phyloP scores from a whole-genome alignment of 1,284 basidiomycete species.

The Melampsora larici-populina region DNA sequence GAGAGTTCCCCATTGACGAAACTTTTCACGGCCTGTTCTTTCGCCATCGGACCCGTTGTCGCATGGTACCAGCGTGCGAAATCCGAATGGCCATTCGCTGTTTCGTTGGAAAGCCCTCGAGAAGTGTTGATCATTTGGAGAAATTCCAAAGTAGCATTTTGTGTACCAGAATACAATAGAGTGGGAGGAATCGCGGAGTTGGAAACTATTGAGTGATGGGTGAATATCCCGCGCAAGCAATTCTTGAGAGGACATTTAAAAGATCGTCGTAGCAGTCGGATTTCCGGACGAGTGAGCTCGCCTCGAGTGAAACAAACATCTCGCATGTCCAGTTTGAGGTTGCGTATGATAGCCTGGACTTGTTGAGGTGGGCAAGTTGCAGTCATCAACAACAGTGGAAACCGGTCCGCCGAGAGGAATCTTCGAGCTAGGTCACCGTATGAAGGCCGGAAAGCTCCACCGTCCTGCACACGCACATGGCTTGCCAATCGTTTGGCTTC shows the following conservation, averaged over 20 bases:
- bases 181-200: not conserved
- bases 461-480: not conserved
- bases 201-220: too few species aligned
- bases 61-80: too few species aligned
- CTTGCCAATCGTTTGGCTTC: not conserved
- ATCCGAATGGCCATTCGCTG: too few species aligned
- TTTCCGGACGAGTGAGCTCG: too few species aligned
- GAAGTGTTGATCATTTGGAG: too few species aligned
- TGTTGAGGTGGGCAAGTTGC: not conserved
- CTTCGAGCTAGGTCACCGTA: not conserved
- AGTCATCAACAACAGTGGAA: not conserved
- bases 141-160: not conserved
- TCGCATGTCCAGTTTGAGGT: not conserved
- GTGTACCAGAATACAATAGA: not conserved
- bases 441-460: not conserved
- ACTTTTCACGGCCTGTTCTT: not conserved
- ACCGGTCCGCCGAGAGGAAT: not conserved
- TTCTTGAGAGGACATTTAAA: too few species aligned
- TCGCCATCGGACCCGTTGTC: not conserved
- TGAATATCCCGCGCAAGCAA: too few species aligned
- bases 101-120: too few species aligned
- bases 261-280: too few species aligned
- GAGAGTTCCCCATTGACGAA: not conserved
- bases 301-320: not conserved
- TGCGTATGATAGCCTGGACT: not conserved